Evolutionary conservation across 208 protist species (phyloP).

Genomic region (Acanthamoeba lenticulata): DNA sequence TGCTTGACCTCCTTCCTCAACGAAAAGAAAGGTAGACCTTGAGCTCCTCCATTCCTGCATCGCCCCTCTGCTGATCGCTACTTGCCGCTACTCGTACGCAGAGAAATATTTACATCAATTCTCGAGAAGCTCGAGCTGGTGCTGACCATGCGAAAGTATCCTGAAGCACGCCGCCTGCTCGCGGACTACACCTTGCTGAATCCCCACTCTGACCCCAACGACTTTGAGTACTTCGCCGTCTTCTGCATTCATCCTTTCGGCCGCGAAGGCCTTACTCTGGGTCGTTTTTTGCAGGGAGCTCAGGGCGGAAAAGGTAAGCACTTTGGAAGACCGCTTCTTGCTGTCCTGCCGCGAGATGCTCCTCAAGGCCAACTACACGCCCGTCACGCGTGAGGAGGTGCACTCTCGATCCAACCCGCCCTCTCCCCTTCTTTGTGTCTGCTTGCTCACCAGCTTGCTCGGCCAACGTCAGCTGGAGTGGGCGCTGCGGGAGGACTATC

Average conservation of each 20-base stretch:
- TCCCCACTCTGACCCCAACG: neutral
- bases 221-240: neutral
- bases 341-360: neutral
- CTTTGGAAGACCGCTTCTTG: neutral
- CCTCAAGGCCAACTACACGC: slow-evolving; percentile 26
- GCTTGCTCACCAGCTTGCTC: neutral
- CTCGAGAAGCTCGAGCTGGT: slow-evolving; percentile 23
- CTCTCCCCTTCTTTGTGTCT: neutral
- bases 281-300: neutral
- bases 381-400: neutral
- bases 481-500: neutral
- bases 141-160: slow-evolving; percentile 9
- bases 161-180: neutral
- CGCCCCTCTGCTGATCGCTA: neutral
- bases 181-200: neutral
- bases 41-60: neutral
- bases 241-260: neutral
- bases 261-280: neutral
- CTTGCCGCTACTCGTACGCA: neutral
- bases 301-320: neutral
- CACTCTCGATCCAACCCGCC: neutral
- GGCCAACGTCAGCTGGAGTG: neutral
- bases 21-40: neutral
- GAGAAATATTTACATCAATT: neutral
- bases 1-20: neutral